A percentile compares a stretch with the other conserved stretches of the same genome.
phyloP scores from a whole-genome alignment of 2,329 filamentous ascomycete genomes.

The Colletotrichum scovillei region DNA sequence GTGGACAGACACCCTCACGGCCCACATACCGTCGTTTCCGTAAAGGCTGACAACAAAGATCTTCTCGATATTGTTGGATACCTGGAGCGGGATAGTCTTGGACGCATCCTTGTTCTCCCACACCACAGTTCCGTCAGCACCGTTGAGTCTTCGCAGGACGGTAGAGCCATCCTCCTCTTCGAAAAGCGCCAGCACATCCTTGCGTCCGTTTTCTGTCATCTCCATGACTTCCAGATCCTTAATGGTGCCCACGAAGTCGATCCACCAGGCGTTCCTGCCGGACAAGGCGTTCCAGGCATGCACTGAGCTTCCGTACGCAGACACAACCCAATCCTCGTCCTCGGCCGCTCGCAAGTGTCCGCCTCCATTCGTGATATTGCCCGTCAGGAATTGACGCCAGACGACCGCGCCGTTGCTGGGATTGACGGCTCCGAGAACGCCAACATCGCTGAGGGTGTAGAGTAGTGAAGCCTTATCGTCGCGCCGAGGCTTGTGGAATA shows the following conservation, averaged over 20 bases:
- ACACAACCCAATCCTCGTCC: slow-evolving; percentile 81
- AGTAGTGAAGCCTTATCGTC: slow-evolving; percentile 88
- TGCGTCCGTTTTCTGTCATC: slow-evolving; percentile 70
- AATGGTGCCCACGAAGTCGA: slow-evolving; percentile 67
- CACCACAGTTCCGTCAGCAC: slow-evolving; percentile 75
- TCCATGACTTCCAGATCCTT: slow-evolving; percentile 83
- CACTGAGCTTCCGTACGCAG: slow-evolving; percentile 76
- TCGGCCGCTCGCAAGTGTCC: slow-evolving; percentile 79
- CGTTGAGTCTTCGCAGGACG: slow-evolving; percentile 78
- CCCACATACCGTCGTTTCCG: slow-evolving; percentile 75
- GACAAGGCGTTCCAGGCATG: slow-evolving; percentile 86
- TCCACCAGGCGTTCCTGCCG: slow-evolving; percentile 83
- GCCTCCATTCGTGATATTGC: slow-evolving; percentile 56
- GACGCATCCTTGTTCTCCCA: slow-evolving; percentile 82
- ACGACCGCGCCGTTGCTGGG: slow-evolving; percentile 85
- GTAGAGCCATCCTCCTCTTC: slow-evolving; percentile 66
- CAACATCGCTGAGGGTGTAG: slow-evolving; percentile 89
- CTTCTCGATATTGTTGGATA: slow-evolving; percentile 75
- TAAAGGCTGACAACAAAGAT: slow-evolving; percentile 84
- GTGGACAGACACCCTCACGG: slow-evolving; percentile 79
- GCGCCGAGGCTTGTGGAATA: slow-evolving; percentile 88
- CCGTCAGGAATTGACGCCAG: slow-evolving; percentile 84
- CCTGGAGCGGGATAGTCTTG: slow-evolving; percentile 79
- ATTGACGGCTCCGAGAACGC: slow-evolving; percentile 87
- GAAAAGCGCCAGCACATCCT: slow-evolving; percentile 79